These are phyloP conservation scores for Delonix regia DNA, from an alignment of 306 rosid genomes.

Conservation along the genomic window DNA sequence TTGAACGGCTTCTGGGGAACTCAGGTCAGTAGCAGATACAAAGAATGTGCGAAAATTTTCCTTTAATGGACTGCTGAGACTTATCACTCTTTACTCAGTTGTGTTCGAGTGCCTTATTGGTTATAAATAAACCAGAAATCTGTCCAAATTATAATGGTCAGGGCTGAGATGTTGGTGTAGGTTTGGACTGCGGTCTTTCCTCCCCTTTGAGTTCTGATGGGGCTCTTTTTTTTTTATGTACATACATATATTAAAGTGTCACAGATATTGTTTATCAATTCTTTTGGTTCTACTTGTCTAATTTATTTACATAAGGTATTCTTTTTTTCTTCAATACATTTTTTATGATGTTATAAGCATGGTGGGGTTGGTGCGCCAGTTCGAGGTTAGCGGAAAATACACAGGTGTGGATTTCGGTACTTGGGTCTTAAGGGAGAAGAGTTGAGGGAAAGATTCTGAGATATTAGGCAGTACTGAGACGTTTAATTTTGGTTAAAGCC, in stretches of 20 bases:
- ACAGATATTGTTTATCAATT: not conserved
- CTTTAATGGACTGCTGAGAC: conserved; percentile 21
- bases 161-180: conserved; percentile 35
- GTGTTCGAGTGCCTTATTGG: conserved; percentile 23
- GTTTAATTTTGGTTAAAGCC: no score
- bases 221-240: conserved; percentile 35
- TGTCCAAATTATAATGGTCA: conserved; percentile 36
- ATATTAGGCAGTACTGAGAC: no score
- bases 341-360: not conserved
- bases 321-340: not conserved
- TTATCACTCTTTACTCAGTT: conserved; percentile 32
- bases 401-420: no score
- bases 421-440: no score
- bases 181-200: conserved; percentile 27
- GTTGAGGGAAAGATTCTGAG: no score
- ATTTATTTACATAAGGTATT: not conserved
- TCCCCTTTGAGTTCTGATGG: conserved; percentile 12
- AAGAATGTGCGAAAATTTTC: not conserved
- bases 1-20: conserved; percentile 62
- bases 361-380: no score
- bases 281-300: not conserved
- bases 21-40: conserved; percentile 38
- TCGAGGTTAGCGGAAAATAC: no score
- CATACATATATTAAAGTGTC: conserved; percentile 29
- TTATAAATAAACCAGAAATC: conserved; percentile 27